Conservation (phyloP, 192 early-diverging fungal genomes). For the Backusella mclennaniae region DNA sequence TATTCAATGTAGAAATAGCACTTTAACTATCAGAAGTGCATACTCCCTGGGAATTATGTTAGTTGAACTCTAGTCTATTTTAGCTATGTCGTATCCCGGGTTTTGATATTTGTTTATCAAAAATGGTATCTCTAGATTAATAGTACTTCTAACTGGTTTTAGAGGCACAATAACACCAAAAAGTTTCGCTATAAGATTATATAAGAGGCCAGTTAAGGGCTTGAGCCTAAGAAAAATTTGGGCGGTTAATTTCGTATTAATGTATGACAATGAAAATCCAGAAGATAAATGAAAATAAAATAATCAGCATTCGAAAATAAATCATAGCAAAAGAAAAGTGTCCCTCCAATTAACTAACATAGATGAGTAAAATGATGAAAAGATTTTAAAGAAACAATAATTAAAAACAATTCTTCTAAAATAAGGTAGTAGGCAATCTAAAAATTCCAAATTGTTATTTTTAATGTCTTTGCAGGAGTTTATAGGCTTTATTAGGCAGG, state of each 20-base stretch:
- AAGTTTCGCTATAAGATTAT: background rate
- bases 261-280: background rate
- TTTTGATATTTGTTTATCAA: background rate
- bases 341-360: background rate
- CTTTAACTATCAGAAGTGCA: background rate
- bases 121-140: background rate
- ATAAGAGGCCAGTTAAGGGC: background rate
- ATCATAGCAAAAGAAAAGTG: background rate
- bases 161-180: background rate
- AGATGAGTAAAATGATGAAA: background rate
- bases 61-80: background rate
- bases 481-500: background rate
- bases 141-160: background rate
- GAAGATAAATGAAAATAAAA: background rate
- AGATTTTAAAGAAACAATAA: background rate
- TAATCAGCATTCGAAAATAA: background rate
- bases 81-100: background rate
- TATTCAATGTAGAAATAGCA: background rate
- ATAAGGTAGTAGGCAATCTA: background rate
- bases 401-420: background rate
- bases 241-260: background rate
- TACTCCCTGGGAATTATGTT: background rate
- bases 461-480: constrained; percentile 1
- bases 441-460: background rate
- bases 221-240: background rate